Evolutionary conservation across 2,329 filamentous ascomycete species (phyloP).

Genomic region (Sporothrix pseudoabietina): DNA sequence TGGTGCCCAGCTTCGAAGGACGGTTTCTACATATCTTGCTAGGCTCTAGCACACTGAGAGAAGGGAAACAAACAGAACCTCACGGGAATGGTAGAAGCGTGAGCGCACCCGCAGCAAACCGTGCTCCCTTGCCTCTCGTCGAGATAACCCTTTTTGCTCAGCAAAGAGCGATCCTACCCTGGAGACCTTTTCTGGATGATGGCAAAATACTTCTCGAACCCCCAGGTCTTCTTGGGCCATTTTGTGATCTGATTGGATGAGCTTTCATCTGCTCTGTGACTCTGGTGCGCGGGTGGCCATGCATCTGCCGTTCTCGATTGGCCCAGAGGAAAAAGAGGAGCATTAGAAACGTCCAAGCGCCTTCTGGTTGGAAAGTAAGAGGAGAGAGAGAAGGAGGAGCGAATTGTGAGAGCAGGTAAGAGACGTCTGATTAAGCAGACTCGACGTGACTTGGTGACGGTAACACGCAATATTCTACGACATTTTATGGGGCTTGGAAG

Average conservation of each 20-base stretch:
- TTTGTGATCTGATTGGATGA: not conserved
- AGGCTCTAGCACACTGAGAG: not conserved
- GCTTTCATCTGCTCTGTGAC: not conserved
- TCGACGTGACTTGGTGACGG: not conserved
- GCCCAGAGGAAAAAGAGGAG: constrained; percentile 1
- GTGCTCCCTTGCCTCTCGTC: not conserved
- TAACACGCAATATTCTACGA: not conserved
- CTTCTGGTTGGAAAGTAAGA: not conserved
- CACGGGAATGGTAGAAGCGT: not conserved
- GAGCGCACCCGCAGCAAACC: not conserved
- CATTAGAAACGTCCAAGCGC: constrained; percentile 16
- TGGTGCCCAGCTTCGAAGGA: not conserved
- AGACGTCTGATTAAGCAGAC: not conserved
- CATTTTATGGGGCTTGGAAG: not conserved
- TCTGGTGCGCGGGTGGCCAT: constrained; percentile 16
- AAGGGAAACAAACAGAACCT: not conserved
- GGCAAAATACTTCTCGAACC: not conserved
- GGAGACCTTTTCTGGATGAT: not conserved
- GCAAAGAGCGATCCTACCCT: not conserved
- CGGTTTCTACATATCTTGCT: not conserved
- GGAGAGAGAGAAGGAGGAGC: not conserved
- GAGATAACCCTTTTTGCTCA: constrained; percentile 1
- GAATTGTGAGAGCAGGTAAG: no score
- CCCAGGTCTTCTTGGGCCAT: constrained; percentile 2
- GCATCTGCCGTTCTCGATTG: constrained; percentile 20